Evolutionary conservation across 306 rosid species (phyloP).

Genomic region (Prunus salicina): DNA sequence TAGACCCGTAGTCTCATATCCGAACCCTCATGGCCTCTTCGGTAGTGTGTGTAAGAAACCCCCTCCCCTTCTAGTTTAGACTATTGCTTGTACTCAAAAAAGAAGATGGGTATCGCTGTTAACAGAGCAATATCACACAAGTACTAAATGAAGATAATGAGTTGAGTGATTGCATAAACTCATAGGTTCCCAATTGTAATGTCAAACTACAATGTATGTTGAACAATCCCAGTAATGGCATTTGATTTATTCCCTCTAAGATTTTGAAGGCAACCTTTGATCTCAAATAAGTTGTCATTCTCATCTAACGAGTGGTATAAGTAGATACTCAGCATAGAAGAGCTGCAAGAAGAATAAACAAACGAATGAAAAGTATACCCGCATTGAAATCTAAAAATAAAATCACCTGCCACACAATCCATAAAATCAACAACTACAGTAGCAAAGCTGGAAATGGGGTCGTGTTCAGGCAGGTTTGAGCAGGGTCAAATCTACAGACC

Average conservation of each 20-base stretch:
- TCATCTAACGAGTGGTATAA: conserved; percentile 82
- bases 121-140: not conserved
- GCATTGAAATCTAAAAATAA: not conserved
- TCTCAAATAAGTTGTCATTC: conserved; percentile 1
- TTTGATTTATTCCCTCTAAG: not conserved
- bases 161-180: not conserved
- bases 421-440: not conserved
- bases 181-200: not conserved
- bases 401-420: not conserved
- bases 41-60: too few species aligned
- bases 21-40: too few species aligned
- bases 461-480: not conserved
- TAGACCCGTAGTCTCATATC: too few species aligned
- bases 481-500: not conserved
- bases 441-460: not conserved
- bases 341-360: conserved; percentile 54
- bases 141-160: not conserved
- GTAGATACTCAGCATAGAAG: conserved; percentile 84
- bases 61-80: too few species aligned
- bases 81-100: too few species aligned
- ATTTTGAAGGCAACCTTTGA: not conserved
- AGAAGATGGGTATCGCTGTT: too few species aligned
- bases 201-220: not conserved
- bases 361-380: conserved; percentile 5
- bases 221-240: not conserved